Conservation (phyloP, 2,329 filamentous ascomycete species). For the Leptographium lundbergii region DNA sequence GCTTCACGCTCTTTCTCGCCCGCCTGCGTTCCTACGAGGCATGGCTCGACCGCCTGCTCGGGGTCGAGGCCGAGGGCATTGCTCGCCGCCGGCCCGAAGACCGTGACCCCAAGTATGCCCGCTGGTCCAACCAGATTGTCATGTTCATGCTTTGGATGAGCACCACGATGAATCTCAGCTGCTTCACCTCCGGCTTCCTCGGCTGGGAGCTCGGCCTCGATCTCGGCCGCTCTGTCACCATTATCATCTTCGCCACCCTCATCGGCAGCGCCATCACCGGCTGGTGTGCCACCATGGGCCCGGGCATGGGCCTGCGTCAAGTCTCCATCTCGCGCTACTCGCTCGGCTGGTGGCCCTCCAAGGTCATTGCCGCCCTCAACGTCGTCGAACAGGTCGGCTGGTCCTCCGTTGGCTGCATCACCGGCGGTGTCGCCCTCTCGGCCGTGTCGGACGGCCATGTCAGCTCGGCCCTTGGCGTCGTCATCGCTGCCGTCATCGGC, state of each 20-base stretch:
- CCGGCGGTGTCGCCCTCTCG: conserved; percentile 34
- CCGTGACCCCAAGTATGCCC: conserved; percentile 21
- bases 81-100: conserved; percentile 32
- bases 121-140: conserved; percentile 27
- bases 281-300: conserved; percentile 37
- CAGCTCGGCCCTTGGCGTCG: conserved; percentile 36
- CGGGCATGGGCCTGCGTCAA: conserved; percentile 36
- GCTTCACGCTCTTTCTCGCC: conserved; percentile 18
- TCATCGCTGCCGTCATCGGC: conserved; percentile 35
- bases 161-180: conserved; percentile 36
- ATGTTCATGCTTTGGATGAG: conserved; percentile 42
- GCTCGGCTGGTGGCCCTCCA: conserved; percentile 38
- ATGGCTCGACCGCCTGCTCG: conserved; percentile 30
- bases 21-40: conserved; percentile 28
- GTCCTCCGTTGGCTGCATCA: conserved; percentile 36
- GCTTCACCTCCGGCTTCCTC: conserved; percentile 38
- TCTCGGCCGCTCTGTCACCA: conserved; percentile 28
- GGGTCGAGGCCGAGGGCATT: conserved; percentile 34
- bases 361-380: conserved; percentile 36
- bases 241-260: conserved; percentile 32
- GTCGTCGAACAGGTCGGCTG: conserved; percentile 37
- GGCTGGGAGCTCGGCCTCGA: conserved; percentile 35
- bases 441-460: conserved; percentile 32
- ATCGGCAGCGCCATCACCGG: conserved; percentile 29
- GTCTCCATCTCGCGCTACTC: conserved; percentile 36